A percentile compares a stretch with the other conserved stretches of the same genome.
Evolutionary conservation across 345 rosid species (phyloP).

Genomic region (Eucalyptus fibrosa): DNA sequence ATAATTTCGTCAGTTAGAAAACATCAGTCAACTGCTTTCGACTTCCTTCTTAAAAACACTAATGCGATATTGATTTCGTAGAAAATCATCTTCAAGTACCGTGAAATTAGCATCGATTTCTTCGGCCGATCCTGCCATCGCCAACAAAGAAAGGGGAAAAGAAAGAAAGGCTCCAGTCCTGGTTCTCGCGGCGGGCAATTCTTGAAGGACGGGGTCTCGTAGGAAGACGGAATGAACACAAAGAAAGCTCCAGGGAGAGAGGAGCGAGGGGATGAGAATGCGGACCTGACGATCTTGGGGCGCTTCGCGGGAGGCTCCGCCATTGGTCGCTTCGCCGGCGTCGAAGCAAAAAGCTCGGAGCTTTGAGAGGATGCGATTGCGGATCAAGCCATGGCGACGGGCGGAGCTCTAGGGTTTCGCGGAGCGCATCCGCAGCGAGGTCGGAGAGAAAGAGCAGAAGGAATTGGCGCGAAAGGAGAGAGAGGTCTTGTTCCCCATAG

Average conservation of each 20-base stretch:
- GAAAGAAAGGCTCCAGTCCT: neutral
- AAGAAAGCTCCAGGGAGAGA: neutral
- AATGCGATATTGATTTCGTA: neutral
- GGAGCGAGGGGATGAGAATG: neutral
- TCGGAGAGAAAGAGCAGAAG: neutral
- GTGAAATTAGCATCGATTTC: neutral
- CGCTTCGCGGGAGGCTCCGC: constrained; percentile 42
- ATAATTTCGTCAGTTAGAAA: neutral
- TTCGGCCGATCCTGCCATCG: neutral
- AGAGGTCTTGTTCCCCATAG: neutral
- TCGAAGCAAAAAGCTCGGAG: neutral
- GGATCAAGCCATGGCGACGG: neutral
- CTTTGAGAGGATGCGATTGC: neutral
- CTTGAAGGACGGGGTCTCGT: neutral
- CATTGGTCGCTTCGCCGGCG: neutral
- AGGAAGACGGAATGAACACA: neutral
- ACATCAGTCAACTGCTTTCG: neutral
- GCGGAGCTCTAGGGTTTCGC: neutral
- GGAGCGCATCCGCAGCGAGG: neutral
- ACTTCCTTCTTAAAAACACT: neutral
- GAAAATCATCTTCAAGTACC: neutral
- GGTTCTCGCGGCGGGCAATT: neutral
- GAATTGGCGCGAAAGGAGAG: neutral
- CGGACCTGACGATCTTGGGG: constrained; percentile 27
- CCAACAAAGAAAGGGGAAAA: neutral